These are phyloP conservation scores for Didymella pomorum DNA, from an alignment of 2,329 filamentous ascomycete species.

Conservation along the genomic window DNA sequence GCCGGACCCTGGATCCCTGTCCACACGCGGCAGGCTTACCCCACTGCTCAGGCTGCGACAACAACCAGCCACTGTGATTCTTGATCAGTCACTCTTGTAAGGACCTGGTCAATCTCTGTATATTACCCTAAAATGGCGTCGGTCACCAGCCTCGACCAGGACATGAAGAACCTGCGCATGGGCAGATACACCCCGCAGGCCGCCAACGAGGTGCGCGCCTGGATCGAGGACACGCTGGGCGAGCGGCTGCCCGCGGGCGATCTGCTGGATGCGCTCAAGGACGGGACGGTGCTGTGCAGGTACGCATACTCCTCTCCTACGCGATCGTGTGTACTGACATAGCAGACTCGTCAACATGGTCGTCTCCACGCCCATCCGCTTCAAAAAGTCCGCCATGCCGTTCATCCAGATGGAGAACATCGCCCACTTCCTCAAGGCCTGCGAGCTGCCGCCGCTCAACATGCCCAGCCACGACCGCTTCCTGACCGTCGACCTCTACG, in stretches of 20 bases:
- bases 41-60: conserved; percentile 18
- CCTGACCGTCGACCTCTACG: conserved; percentile 94
- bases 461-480: conserved; percentile 95
- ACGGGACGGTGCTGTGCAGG: conserved; percentile 93
- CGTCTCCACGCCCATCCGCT: conserved; percentile 80
- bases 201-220: conserved; percentile 81
- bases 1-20: conserved; percentile 16
- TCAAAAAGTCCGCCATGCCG: conserved; percentile 92
- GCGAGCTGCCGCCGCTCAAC: conserved; percentile 82
- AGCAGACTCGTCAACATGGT: conserved; percentile 81
- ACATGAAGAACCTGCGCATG: conserved; percentile 90
- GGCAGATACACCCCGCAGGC: conserved; percentile 92
- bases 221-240: conserved; percentile 85
- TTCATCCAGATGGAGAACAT: conserved; percentile 99
- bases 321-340: conserved; percentile 9
- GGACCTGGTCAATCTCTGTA: no score
- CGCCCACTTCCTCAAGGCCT: conserved; percentile 89
- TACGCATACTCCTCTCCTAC: conserved; percentile 50
- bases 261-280: conserved; percentile 84
- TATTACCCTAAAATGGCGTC: conserved; percentile 74
- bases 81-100: no score
- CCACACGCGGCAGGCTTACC: conserved; percentile 21
- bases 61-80: conserved; percentile 17
- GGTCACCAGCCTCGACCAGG: conserved; percentile 90
- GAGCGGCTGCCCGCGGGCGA: conserved; percentile 76